Base-by-base conservation (phyloP, 2,329 filamentous ascomycete genomes). In the Paraphaeosphaeria minitans region DNA sequence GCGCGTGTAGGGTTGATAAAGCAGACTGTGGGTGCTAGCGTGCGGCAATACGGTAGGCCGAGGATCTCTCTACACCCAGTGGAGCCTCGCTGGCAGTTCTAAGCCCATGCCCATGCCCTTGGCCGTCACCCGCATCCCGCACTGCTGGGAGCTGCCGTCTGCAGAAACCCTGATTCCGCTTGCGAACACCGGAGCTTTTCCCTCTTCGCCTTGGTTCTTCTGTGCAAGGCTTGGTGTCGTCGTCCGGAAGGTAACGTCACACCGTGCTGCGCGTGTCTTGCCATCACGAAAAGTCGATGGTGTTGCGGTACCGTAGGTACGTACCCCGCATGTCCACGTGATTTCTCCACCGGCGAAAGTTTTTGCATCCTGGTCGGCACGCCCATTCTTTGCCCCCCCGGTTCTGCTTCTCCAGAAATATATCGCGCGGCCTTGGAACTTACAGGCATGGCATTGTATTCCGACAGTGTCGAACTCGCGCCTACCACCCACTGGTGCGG, bases 1-100 rank as follows among this genome's bases (percentile, higher is more conserved):
- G 62, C 57, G 63, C 58, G 63, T 59, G 65, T 59, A 57, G 56
- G 56, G 54, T 62, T 63, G 64, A 71, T 71, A 65, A 69, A 42
- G 63, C 55, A 56, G 60, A 57, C 55, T 56, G 58, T 21, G 19
- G 46, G 57, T 56, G 56, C 62, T 71, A 71, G 68, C 60, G 66
- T 53, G 55, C 39, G 56, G 47, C 47, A 50, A 57, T 39, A n/a
- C n/a, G n/a, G n/a, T n/a, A 49, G 45, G 33, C 39, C 41, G 45
- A 31, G 43, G 50, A 27, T 35, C 31, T 27, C 24, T 33, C 42
- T 37, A 43, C 56, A 55, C 45, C 55, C 55, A 52, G 62, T 56
- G 58, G 57, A 54, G 46, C 37, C 41, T 10, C 39, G 57, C 57
- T 46, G 55, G 55, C 50, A 50, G 50, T 19, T 43, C 46, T 46